These are phyloP conservation scores for Colletotrichum sp. DNA, from an alignment of 2,329 filamentous ascomycete species.

Conservation along the genomic window DNA sequence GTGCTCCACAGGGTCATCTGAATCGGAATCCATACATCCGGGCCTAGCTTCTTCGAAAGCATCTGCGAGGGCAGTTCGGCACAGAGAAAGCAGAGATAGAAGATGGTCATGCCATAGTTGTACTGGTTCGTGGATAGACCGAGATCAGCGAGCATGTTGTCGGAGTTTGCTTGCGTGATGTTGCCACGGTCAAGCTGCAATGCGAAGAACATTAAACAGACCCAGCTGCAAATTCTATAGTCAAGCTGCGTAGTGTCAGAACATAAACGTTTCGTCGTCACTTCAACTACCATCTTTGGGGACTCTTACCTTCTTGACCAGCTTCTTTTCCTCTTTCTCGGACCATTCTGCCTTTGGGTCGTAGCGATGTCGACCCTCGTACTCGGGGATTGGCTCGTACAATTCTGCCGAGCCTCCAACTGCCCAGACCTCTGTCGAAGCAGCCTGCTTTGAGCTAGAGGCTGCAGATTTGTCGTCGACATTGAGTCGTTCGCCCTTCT, in stretches of 20 bases:
- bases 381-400: slow-evolving; percentile 56
- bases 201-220: slow-evolving; percentile 38
- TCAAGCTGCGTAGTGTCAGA: slow-evolving; percentile 28
- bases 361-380: slow-evolving; percentile 64
- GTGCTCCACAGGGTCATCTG: slow-evolving; percentile 43
- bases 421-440: background rate
- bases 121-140: slow-evolving; percentile 45
- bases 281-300: too few relatives aligned
- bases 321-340: slow-evolving; percentile 58
- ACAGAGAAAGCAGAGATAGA: slow-evolving; percentile 51
- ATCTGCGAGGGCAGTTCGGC: slow-evolving; percentile 61
- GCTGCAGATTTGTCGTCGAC: background rate
- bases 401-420: slow-evolving; percentile 19
- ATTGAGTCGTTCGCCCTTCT: background rate
- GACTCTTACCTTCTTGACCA: slow-evolving; percentile 54
- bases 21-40: slow-evolving; percentile 54
- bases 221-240: slow-evolving; percentile 33
- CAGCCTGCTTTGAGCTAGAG: background rate
- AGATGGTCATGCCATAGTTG: slow-evolving; percentile 55
- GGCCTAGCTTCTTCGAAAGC: slow-evolving; percentile 53
- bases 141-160: slow-evolving; percentile 34
- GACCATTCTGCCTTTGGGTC: slow-evolving; percentile 63
- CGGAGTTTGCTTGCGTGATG: slow-evolving; percentile 37
- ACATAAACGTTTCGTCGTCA: background rate
- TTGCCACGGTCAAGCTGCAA: slow-evolving; percentile 42